Percentiles rank a stretch among this genome's conserved stretches.
Evolutionary conservation across 2,329 filamentous ascomycete genomes (phyloP).

Genomic region (Fusarium udum): DNA sequence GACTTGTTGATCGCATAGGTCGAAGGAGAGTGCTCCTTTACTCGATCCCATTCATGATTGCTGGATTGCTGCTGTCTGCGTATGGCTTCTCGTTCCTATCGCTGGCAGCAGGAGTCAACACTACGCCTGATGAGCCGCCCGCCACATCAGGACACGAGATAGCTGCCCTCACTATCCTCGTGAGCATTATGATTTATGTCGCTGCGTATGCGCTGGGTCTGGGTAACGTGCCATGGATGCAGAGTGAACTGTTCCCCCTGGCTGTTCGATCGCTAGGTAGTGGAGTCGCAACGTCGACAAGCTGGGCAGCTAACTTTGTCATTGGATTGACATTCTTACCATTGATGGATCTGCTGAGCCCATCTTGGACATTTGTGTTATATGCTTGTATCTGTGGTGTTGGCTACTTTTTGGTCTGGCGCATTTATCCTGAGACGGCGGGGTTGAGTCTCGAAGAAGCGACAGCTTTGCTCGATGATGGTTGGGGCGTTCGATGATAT

Average conservation of each 20-base stretch:
- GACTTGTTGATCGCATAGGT: slow-evolving; percentile 81
- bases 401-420: slow-evolving; percentile 75
- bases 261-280: slow-evolving; percentile 77
- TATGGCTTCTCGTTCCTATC: slow-evolving; percentile 75
- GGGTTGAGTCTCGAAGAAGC: slow-evolving; percentile 85
- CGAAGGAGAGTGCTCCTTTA: slow-evolving; percentile 81
- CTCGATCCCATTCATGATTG: slow-evolving; percentile 85
- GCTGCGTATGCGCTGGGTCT: slow-evolving; percentile 86
- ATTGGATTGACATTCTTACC: slow-evolving; percentile 89
- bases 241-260: slow-evolving; percentile 88
- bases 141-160: slow-evolving; percentile 32
- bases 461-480: slow-evolving; percentile 73
- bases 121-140: slow-evolving; percentile 26
- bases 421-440: slow-evolving; percentile 86
- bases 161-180: slow-evolving; percentile 70
- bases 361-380: slow-evolving; percentile 80
- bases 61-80: slow-evolving; percentile 76
- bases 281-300: slow-evolving; percentile 80
- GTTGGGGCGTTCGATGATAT: slow-evolving; percentile 72
- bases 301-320: slow-evolving; percentile 87
- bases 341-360: slow-evolving; percentile 80
- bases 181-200: slow-evolving; percentile 84
- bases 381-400: slow-evolving; percentile 76
- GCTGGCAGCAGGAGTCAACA: slow-evolving; percentile 47
- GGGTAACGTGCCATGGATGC: slow-evolving; percentile 96